Conservation (phyloP, 208 protist species). For the Trichomonas tenax region DNA sequence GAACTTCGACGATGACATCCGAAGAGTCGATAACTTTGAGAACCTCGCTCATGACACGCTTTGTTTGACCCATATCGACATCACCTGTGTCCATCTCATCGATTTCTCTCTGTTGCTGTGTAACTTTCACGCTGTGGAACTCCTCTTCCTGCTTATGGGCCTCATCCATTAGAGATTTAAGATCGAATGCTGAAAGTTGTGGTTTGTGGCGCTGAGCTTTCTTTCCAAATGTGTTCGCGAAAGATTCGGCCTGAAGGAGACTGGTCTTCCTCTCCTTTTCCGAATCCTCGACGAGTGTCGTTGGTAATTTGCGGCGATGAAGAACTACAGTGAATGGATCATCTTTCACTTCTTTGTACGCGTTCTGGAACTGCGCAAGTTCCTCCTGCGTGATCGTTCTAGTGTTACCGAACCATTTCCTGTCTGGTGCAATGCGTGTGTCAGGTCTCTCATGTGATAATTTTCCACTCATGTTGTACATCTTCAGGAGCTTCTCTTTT, state of each 20-base stretch:
- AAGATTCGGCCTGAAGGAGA: slow-evolving; percentile 75
- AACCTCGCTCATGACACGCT: slow-evolving; percentile 95
- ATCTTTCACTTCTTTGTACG: slow-evolving; percentile 69
- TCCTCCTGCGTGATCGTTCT: slow-evolving; percentile 79
- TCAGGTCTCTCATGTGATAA: slow-evolving; percentile 24
- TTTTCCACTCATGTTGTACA: slow-evolving; percentile 7
- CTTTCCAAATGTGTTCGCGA: slow-evolving; percentile 78
- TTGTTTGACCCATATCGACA: slow-evolving; percentile 89
- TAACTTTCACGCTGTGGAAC: neutral
- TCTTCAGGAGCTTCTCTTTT: slow-evolving; percentile 10
- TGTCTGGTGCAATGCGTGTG: slow-evolving; percentile 72
- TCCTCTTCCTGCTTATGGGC: neutral
- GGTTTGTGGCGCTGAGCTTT: slow-evolving; percentile 70
- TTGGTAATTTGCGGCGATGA: slow-evolving; percentile 81
- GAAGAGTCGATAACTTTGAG: slow-evolving; percentile 98
- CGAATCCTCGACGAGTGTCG: slow-evolving; percentile 17
- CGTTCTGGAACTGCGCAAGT: slow-evolving; percentile 77
- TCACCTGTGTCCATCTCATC: slow-evolving; percentile 49
- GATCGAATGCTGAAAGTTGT: slow-evolving; percentile 37
- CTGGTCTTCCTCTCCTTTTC: slow-evolving; percentile 44
- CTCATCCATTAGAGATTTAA: slow-evolving; percentile 12
- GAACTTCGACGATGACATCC: slow-evolving; percentile 93
- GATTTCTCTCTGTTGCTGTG: neutral
- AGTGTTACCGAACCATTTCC: slow-evolving; percentile 89
- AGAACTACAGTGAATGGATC: slow-evolving; percentile 93